Evolutionary conservation across 257 asterid species (phyloP).

Genomic region (Rauvolfia tetraphylla): DNA sequence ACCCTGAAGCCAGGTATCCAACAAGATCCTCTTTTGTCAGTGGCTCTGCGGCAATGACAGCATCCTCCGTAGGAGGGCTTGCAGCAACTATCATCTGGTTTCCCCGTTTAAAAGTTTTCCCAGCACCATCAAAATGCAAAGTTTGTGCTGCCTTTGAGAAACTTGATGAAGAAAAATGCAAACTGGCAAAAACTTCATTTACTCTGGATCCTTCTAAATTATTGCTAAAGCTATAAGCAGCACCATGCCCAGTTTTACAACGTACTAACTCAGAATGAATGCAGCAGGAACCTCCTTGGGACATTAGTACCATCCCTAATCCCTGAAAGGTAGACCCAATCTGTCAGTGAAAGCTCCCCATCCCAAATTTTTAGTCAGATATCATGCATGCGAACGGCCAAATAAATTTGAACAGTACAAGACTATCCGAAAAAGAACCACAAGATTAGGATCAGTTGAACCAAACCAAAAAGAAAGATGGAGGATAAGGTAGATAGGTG

Average conservation of each 20-base stretch:
- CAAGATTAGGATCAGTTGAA: neutral
- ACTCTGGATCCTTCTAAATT: constrained; percentile 34
- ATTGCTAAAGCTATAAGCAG: constrained; percentile 24
- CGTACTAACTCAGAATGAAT: constrained; percentile 38
- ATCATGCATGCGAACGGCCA: neutral
- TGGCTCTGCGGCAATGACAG: constrained; percentile 79
- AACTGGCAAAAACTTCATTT: constrained; percentile 38
- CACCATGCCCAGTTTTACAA: constrained; percentile 33
- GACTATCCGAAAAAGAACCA: neutral
- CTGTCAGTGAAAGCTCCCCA: neutral
- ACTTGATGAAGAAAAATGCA: constrained; percentile 35
- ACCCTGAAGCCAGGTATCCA: constrained; percentile 86
- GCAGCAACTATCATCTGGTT: constrained; percentile 64
- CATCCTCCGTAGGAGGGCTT: constrained; percentile 96
- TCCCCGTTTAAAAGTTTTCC: constrained; percentile 35
- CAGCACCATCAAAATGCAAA: constrained; percentile 29
- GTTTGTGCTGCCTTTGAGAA: constrained; percentile 33
- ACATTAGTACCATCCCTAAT: constrained; percentile 64
- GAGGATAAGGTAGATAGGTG: neutral
- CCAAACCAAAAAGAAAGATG: neutral
- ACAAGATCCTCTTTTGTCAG: constrained; percentile 84
- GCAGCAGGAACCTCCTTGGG: constrained; percentile 53
- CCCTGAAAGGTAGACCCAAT: constrained; percentile 37
- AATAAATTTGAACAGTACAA: neutral
- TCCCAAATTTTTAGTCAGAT: neutral